Base-by-base conservation (phyloP, 1,284 basidiomycete species). In the Bondarzewia mesenterica region DNA sequence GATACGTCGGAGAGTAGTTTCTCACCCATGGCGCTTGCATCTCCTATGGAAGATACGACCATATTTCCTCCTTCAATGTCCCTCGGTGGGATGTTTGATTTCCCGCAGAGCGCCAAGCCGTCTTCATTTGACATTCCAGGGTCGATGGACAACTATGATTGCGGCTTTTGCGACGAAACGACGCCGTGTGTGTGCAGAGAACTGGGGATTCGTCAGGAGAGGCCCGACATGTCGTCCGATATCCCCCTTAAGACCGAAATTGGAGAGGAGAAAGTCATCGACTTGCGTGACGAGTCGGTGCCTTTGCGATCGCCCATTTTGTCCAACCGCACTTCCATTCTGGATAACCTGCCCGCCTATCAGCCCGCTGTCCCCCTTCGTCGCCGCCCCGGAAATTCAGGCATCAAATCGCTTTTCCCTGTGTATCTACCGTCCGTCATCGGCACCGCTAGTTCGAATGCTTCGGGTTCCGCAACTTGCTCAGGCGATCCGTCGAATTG, bases 361-460 rank as follows among this genome's bases (percentile, higher is more conserved):
- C 83, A 89, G 58, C 79, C 86, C 2, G 73, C 88, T 7, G 79
- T 91, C 37, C 86, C 86, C 18, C 76, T 89, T 46, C 82, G 80
- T 49, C 78, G 82, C 38, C 74, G 74, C 27, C 56, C 60, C 12
- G 60, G 65, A 25, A 63, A 67, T 49, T 61, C 65, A 18, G 60
- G 57, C 20, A 50, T 61, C 42, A 75, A 75, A 50, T 65, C 73
- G 21, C 64, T 83, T 39, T 86, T 83, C 62, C 73, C 75, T 22
- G 65, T 82, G n/a, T 61, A 54, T 5, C 57, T 63, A 14, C 50
- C 51, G 21, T 35, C 50, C 20, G 23, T 50, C 12, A 32, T 16
- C 21, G 20, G 63, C 38, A 50, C 61, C 52, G 55, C 54, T 72
- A 73, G 54, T 67, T 74, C 46, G 68, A 72, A 44, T 70, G 75